Conservation (phyloP, 176 grass and related monocot species). For the Oryza longistaminata region DNA sequence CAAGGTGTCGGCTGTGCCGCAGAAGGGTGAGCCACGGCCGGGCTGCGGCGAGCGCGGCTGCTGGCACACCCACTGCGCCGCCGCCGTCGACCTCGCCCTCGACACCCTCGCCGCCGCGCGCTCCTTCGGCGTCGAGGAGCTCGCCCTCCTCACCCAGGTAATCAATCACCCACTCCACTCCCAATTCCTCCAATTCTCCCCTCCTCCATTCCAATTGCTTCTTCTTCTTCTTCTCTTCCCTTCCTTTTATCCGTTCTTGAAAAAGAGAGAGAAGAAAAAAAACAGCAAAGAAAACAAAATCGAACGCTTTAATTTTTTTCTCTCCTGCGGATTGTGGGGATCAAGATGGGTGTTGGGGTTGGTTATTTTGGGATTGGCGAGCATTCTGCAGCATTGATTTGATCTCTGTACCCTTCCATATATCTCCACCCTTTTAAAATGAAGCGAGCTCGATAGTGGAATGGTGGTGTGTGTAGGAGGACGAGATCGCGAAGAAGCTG, state of each 20-base stretch:
- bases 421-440: conserved; percentile 44
- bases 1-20: conserved; percentile 88
- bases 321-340: conserved; percentile 36
- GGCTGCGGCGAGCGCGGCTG: conserved; percentile 85
- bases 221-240: too few species aligned
- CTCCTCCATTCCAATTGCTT: background rate
- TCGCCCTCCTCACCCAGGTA: conserved; percentile 90
- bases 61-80: conserved; percentile 98
- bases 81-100: conserved; percentile 96
- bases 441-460: conserved; percentile 11
- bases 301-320: background rate
- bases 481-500: background rate
- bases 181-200: background rate
- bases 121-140: conserved; percentile 93
- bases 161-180: background rate
- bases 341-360: conserved; percentile 52
- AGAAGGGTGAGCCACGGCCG: conserved; percentile 86
- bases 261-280: background rate
- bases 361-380: conserved; percentile 66
- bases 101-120: conserved; percentile 82
- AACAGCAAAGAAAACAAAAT: background rate
- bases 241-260: background rate
- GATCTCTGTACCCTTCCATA: conserved; percentile 42
- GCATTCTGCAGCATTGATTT: conserved; percentile 65
- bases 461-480: background rate